A percentile compares a stretch with the other conserved stretches of the same genome.
Conservation (phyloP, 1,284 basidiomycete genomes). For the Moniliophthora roreri region DNA sequence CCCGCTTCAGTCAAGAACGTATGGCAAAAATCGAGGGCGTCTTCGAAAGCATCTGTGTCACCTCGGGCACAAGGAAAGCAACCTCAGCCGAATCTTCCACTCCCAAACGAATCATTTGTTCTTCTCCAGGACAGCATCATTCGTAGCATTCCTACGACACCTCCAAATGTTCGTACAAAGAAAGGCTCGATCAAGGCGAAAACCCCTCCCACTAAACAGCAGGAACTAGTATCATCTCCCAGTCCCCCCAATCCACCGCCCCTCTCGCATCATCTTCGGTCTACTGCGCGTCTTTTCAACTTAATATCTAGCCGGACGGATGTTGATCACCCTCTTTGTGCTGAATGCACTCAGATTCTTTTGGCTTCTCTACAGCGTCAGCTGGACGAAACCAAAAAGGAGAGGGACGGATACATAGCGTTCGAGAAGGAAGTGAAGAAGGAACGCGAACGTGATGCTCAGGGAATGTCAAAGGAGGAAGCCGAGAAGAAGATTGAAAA, state of each 20-base stretch:
- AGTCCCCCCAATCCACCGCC: constrained; percentile 59
- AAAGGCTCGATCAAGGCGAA: constrained; percentile 35
- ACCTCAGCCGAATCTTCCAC: constrained; percentile 46
- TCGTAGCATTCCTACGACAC: constrained; percentile 54
- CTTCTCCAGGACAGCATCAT: constrained; percentile 83
- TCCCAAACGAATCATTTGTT: constrained; percentile 85
- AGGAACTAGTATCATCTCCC: constrained; percentile 11
- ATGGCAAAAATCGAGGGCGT: constrained; percentile 53
- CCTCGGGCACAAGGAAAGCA: constrained; percentile 56
- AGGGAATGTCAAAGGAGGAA: constrained; percentile 60
- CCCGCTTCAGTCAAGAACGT: constrained; percentile 58
- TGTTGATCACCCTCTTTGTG: constrained; percentile 93
- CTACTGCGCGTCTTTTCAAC: constrained; percentile 74
- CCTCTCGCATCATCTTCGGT: constrained; percentile 77
- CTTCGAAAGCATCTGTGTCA: constrained; percentile 34
- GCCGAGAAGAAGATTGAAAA: constrained; percentile 70
- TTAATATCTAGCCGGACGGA: constrained; percentile 80
- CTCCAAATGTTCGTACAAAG: constrained; percentile 38
- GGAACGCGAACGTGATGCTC: constrained; percentile 66
- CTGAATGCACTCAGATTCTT: constrained; percentile 88
- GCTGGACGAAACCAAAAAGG: constrained; percentile 88
- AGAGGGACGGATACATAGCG: constrained; percentile 89
- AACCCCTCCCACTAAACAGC: constrained; percentile 22
- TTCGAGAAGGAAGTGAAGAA: constrained; percentile 87
- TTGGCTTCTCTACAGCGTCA: constrained; percentile 78